A percentile compares a stretch with the other conserved stretches of the same genome.
Conservation (phyloP, 768 basidiomycete genomes). For the Pleurotus tuber-regium region DNA sequence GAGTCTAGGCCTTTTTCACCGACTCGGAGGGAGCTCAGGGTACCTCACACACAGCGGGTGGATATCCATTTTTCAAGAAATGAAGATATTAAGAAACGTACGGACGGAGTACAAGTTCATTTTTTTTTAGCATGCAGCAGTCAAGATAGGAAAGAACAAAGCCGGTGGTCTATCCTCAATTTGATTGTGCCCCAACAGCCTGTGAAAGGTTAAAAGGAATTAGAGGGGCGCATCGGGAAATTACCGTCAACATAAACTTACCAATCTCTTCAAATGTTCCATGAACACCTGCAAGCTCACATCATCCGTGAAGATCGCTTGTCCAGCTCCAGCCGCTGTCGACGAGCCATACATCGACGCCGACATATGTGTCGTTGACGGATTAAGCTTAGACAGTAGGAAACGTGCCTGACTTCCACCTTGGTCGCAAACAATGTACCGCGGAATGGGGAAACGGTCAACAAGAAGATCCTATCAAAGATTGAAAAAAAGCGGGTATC, state of each 20-base stretch:
- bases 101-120: background rate
- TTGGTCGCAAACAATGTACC: slow-evolving; percentile 97
- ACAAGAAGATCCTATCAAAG: slow-evolving; percentile 77
- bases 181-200: slow-evolving; percentile 72
- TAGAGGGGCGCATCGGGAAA: background rate
- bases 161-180: slow-evolving; percentile 30
- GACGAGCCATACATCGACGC: slow-evolving; percentile 85
- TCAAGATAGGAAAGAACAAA: background rate
- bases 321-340: slow-evolving; percentile 64
- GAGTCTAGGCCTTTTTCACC: too few species aligned
- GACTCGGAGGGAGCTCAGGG: too few species aligned
- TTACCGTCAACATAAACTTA: slow-evolving; percentile 34
- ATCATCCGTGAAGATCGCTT: slow-evolving; percentile 98
- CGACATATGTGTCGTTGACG: slow-evolving; percentile 97
- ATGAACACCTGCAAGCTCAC: slow-evolving; percentile 97
- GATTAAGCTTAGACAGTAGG: slow-evolving; percentile 93
- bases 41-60: background rate
- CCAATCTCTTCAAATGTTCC: slow-evolving; percentile 95
- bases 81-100: slow-evolving; percentile 4
- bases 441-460: slow-evolving; percentile 95
- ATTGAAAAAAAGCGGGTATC: too few species aligned
- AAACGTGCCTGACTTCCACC: slow-evolving; percentile 98
- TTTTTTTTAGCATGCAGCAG: background rate
- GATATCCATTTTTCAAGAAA: background rate
- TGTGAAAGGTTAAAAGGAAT: slow-evolving; percentile 19